Conservation (phyloP, 495 filamentous ascomycete species). For the Talaromyces proteolyticus region DNA sequence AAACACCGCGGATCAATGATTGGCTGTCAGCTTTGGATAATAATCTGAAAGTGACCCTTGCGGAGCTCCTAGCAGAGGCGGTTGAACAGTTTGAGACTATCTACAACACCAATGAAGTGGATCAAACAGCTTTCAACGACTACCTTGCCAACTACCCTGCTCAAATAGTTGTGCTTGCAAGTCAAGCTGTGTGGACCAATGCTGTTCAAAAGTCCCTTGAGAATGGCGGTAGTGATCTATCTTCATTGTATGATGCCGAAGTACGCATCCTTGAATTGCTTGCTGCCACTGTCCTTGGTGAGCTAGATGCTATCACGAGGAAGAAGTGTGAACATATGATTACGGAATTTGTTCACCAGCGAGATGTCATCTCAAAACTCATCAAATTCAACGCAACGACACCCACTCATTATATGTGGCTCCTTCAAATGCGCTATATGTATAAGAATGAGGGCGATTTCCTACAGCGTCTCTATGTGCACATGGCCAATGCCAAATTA, state of each 20-base stretch:
- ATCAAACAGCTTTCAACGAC: conserved; percentile 59
- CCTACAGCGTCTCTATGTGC: conserved; percentile 78
- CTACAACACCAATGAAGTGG: conserved; percentile 59
- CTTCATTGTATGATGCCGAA: conserved; percentile 64
- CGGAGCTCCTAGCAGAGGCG: conserved; percentile 83
- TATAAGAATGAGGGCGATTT: conserved; percentile 77
- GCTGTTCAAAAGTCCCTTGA: conserved; percentile 70
- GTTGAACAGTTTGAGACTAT: conserved; percentile 65
- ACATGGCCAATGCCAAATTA: conserved; percentile 94
- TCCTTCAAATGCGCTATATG: conserved; percentile 96
- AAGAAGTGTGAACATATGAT: conserved; percentile 99
- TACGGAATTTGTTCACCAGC: conserved; percentile 96
- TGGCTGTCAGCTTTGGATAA: conserved; percentile 88
- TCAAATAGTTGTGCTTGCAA: conserved; percentile 91
- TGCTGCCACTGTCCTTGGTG: conserved; percentile 82
- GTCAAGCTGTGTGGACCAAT: conserved; percentile 91
- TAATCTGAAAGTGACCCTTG: conserved; percentile 91
- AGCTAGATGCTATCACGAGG: conserved; percentile 76
- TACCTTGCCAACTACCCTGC: conserved; percentile 81
- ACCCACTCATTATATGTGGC: conserved; percentile 85
- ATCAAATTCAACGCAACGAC: conserved; percentile 65
- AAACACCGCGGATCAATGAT: conserved; percentile 95
- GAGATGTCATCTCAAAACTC: conserved; percentile 83
- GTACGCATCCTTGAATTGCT: conserved; percentile 76
- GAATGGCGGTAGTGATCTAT: conserved; percentile 61